These are phyloP conservation scores for Venturiaceae sp. DNA, from an alignment of 2,329 filamentous ascomycete genomes.

Conservation along the genomic window DNA sequence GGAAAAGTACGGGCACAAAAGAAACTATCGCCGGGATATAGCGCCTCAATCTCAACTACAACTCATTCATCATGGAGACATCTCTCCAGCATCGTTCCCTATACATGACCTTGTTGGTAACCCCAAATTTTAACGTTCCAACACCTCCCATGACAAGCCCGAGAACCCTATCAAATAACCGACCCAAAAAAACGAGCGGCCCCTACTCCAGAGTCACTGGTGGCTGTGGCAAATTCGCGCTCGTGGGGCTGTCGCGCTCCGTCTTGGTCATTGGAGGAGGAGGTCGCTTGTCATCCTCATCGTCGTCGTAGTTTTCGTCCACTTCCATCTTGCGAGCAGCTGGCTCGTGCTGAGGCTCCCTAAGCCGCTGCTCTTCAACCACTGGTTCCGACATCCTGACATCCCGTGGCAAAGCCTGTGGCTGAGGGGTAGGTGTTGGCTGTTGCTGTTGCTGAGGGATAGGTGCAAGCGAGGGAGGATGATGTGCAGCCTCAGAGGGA, in stretches of 20 bases:
- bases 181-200: not conserved
- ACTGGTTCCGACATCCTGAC: constrained; percentile 21
- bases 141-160: too few species aligned
- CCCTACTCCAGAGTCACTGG: not conserved
- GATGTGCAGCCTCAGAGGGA: constrained; percentile 86
- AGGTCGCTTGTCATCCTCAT: constrained; percentile 60
- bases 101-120: not conserved
- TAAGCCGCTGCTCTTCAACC: constrained; percentile 49
- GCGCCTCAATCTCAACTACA: not conserved
- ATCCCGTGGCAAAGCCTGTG: constrained; percentile 32
- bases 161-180: not conserved
- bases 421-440: constrained; percentile 39
- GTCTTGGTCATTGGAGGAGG: not conserved
- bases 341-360: constrained; percentile 53
- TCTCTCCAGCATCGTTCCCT: not conserved
- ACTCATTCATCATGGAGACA: not conserved
- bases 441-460: constrained; percentile 27
- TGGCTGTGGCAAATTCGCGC: not conserved
- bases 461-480: constrained; percentile 54
- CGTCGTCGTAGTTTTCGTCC: constrained; percentile 95
- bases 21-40: not conserved
- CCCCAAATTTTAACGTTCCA: not conserved
- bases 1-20: not conserved
- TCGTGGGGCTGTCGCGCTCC: constrained; percentile 2
- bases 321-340: constrained; percentile 93